These are phyloP conservation scores for Tricholoma hemisulphureum DNA, from an alignment of 768 basidiomycete species.

Conservation along the genomic window DNA sequence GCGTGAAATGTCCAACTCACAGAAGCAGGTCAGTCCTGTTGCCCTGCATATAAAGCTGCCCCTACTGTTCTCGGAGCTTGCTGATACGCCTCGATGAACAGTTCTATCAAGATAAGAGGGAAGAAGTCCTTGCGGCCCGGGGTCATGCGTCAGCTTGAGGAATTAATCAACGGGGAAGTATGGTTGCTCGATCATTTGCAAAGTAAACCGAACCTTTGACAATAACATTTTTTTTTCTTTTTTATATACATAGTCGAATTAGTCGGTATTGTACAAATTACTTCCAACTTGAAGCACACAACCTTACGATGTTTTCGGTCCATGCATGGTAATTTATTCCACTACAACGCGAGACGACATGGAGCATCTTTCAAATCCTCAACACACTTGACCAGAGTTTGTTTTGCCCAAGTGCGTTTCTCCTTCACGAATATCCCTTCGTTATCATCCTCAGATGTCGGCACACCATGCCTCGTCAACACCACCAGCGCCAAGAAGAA, in stretches of 20 bases:
- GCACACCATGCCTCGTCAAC: conserved; percentile 37
- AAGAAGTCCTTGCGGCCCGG: not conserved
- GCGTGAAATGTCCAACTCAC: not conserved
- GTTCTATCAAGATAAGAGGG: not conserved
- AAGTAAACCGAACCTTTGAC: too few relatives aligned
- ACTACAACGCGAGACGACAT: conserved; percentile 23
- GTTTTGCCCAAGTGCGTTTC: conserved; percentile 40
- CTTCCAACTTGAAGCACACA: not conserved
- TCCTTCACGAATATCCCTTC: conserved; percentile 16
- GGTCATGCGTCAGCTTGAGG: not conserved
- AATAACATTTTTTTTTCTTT: too few relatives aligned
- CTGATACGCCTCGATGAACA: not conserved
- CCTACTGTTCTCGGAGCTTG: not conserved
- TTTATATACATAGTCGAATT: not conserved
- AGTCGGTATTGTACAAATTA: not conserved
- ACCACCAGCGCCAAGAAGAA: conserved; percentile 61
- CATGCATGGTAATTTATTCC: not conserved
- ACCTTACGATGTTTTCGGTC: too few relatives aligned
- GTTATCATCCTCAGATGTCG: conserved; percentile 4
- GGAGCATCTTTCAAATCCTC: conserved; percentile 50
- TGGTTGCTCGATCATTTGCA: not conserved
- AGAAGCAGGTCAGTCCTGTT: not conserved
- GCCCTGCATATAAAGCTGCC: too few relatives aligned
- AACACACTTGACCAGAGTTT: conserved; percentile 38
- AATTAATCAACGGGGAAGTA: not conserved